Conservation (phyloP, 2,329 filamentous ascomycete genomes). For the Colletotrichum ledebouriae region DNA sequence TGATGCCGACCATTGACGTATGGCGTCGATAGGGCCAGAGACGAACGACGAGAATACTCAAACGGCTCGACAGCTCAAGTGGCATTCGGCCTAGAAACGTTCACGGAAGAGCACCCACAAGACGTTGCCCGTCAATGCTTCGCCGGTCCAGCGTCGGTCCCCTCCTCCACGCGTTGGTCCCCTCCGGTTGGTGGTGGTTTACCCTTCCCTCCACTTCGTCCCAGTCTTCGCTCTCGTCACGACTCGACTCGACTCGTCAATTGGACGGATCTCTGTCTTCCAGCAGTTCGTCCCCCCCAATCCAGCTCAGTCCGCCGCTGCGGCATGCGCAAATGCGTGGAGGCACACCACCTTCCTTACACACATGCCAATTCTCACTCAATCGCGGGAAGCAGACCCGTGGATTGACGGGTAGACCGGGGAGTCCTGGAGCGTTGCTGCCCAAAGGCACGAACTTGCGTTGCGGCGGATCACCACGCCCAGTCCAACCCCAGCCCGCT, state of each 20-base stretch:
- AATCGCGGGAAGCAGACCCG: slow-evolving; percentile 19
- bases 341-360: slow-evolving; percentile 14
- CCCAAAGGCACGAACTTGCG: slow-evolving; percentile 39
- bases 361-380: slow-evolving; percentile 14
- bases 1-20: background rate
- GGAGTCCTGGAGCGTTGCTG: slow-evolving; percentile 43
- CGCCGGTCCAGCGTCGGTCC: slow-evolving; percentile 25
- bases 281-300: slow-evolving; percentile 19
- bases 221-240: slow-evolving; percentile 7
- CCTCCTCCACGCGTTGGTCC: slow-evolving; percentile 22
- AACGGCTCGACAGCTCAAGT: slow-evolving; percentile 11
- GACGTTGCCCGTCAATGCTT: slow-evolving; percentile 14
- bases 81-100: background rate
- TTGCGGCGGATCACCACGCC: slow-evolving; percentile 21
- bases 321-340: slow-evolving; percentile 35
- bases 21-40: slow-evolving; percentile 13
- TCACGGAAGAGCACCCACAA: background rate
- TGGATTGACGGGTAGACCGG: slow-evolving; percentile 28
- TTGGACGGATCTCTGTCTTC: slow-evolving; percentile 1
- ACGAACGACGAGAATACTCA: background rate
- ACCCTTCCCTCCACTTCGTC: slow-evolving; percentile 24
- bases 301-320: slow-evolving; percentile 31
- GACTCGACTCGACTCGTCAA: background rate
- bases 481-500: slow-evolving; percentile 29
- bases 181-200: slow-evolving; percentile 3